phyloP scores from a whole-genome alignment of 169 alveolate species.

The Plasmodium gallinaceum region DNA sequence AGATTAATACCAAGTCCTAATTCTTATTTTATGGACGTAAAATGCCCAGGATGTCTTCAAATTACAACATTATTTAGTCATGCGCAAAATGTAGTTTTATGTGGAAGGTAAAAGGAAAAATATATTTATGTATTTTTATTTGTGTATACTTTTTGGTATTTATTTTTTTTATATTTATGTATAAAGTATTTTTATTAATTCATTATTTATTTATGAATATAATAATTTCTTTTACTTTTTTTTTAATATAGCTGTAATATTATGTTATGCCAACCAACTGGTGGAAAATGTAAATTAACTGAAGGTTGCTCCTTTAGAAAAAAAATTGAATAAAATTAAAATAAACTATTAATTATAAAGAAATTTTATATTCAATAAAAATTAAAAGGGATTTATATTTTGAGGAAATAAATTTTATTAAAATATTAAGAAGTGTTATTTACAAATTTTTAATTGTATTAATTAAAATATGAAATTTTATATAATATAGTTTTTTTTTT shows the following conservation, averaged over 20 bases:
- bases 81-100: constrained; percentile 95
- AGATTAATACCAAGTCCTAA: constrained; percentile 98
- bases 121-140: constrained; percentile 1
- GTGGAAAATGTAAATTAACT: constrained; percentile 96
- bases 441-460: constrained; percentile 3
- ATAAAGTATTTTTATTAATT: background rate
- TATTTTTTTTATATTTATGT: background rate
- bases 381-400: constrained; percentile 1
- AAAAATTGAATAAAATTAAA: constrained; percentile 86
- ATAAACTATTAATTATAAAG: background rate
- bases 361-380: background rate
- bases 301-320: constrained; percentile 97
- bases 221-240: constrained; percentile 15
- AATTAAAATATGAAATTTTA: constrained; percentile 26
- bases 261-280: constrained; percentile 97
- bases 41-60: constrained; percentile 96
- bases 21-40: constrained; percentile 98
- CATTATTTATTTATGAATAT: background rate
- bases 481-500: constrained; percentile 15
- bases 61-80: constrained; percentile 96
- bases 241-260: constrained; percentile 91
- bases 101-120: constrained; percentile 86
- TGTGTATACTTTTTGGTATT: background rate
- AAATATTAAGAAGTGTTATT: constrained; percentile 9
- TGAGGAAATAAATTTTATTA: constrained; percentile 9